Evolutionary conservation across 768 basidiomycete genomes (phyloP), one percentile per base, ranked within the genome.

Genomic region (Lactarius tabidus): DNA sequence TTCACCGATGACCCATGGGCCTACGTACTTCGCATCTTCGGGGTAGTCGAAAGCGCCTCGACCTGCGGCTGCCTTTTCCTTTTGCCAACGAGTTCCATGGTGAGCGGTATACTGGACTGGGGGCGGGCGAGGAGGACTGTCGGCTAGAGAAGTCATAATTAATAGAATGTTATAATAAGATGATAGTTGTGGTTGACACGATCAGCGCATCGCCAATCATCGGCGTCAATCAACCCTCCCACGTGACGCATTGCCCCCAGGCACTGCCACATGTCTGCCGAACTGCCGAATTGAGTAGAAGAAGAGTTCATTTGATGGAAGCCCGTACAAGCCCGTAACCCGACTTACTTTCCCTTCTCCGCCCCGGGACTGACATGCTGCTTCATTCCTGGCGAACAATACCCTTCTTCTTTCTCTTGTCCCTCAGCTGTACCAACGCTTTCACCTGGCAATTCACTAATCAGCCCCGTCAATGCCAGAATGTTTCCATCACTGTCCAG

Each of bases 1-100:
- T 75, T 93, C 91, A 63, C 95, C 95, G 9, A 97, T 85, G 69
- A 93, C 82, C 95, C 95, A 97, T 2, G 93, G 93, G 14, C 95
- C 95, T 53, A 97, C 88, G 65, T 79, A 81, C 73, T 86, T 90
- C 14, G 94, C 93, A 76, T 96, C 94, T 61, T 90, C 85, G 0
- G 89, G 88, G 43, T 87, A 83, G 70, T 94, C 92, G 72, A 92
- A 93, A 28, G 89, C 88, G 48, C 81, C 80, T 58, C 80, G 77
- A 18, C 85, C 88, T 53, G 92, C 90, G 63, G 90, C 89, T 59
- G 89, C 91, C 75, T 87, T 89, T 80, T 94, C 92, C 75, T 88
- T 91, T 70, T 85, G 87, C 91, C 91, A 93, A 74, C 91, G 90
- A 67, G 91, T 93, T 60, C 90, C 89, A 15, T 87, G 74, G 31